Conservation (phyloP, 495 filamentous ascomycete species). For the Haplographium delicatum region DNA sequence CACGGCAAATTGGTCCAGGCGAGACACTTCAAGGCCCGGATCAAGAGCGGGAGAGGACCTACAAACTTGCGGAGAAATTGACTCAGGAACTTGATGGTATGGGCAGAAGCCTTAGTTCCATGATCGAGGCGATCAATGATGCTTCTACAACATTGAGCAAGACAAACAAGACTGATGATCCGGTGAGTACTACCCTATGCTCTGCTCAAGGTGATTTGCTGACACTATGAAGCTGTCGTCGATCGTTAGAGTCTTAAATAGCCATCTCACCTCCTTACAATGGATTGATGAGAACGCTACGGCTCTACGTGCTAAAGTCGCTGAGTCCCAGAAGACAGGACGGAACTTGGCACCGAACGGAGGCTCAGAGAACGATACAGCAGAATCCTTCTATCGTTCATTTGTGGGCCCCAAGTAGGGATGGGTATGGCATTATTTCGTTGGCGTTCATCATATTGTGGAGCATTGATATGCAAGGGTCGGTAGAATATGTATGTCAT, state of each 20-base stretch:
- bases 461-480: slow-evolving; percentile 15
- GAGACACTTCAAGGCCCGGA: slow-evolving; percentile 80
- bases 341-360: slow-evolving; percentile 61
- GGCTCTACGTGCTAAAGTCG: slow-evolving; percentile 74
- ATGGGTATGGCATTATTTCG: slow-evolving; percentile 1
- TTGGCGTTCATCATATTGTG: slow-evolving; percentile 19
- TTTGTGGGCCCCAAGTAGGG: slow-evolving; percentile 58
- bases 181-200: slow-evolving; percentile 55
- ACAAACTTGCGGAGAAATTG: slow-evolving; percentile 85
- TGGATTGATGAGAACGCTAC: slow-evolving; percentile 81
- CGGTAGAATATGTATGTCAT: slow-evolving; percentile 19
- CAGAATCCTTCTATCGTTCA: slow-evolving; percentile 78
- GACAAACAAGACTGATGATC: slow-evolving; percentile 84
- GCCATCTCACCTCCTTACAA: slow-evolving; percentile 82
- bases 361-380: slow-evolving; percentile 56
- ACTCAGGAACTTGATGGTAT: slow-evolving; percentile 83
- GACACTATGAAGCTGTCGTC: slow-evolving; percentile 64
- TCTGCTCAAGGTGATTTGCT: slow-evolving; percentile 16
- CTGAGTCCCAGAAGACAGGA: slow-evolving; percentile 68
- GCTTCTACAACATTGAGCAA: slow-evolving; percentile 79
- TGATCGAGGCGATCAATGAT: slow-evolving; percentile 97
- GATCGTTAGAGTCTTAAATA: slow-evolving; percentile 90
- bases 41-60: slow-evolving; percentile 90
- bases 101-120: slow-evolving; percentile 82
- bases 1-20: slow-evolving; percentile 57